Percentiles rank a stretch among this genome's conserved stretches.
These are phyloP conservation scores for Aspergillus biplanus DNA, from an alignment of 495 filamentous ascomycete genomes.

Conservation along the genomic window DNA sequence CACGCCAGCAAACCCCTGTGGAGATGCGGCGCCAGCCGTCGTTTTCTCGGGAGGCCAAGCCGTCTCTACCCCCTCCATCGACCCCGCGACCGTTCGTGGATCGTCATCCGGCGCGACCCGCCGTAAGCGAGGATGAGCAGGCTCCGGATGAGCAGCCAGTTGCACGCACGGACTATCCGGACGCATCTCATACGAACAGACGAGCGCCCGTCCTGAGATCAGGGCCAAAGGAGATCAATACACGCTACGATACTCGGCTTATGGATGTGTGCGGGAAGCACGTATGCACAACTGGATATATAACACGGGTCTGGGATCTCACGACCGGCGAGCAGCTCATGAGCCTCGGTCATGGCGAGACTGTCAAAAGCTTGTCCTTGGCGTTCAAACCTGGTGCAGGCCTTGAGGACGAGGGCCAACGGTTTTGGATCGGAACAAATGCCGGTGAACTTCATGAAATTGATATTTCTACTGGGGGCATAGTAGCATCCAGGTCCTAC, in stretches of 20 bases:
- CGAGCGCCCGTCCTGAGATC: constrained; percentile 74
- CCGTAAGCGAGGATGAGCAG: constrained; percentile 34
- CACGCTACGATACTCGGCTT: constrained; percentile 79
- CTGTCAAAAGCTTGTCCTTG: constrained; percentile 74
- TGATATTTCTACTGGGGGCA: constrained; percentile 70
- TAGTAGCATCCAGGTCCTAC: constrained; percentile 67
- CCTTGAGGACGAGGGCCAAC: constrained; percentile 76
- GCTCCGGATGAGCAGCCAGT: constrained; percentile 34
- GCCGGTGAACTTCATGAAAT: constrained; percentile 86
- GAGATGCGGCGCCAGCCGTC: constrained; percentile 38
- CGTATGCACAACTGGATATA: constrained; percentile 80
- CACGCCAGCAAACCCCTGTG: constrained; percentile 12
- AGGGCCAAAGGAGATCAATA: constrained; percentile 74
- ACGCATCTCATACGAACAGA: constrained; percentile 82
- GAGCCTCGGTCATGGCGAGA: constrained; percentile 79
- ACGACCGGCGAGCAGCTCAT: constrained; percentile 78
- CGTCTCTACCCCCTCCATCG: constrained; percentile 18
- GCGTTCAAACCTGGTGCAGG: constrained; percentile 80
- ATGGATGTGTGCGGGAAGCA: constrained; percentile 87
- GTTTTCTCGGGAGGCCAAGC: constrained; percentile 35
- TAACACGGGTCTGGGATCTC: constrained; percentile 86
- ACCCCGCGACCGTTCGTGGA: constrained; percentile 27
- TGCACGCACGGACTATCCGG: constrained; percentile 68
- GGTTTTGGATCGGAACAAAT: constrained; percentile 91
- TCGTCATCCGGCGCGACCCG: constrained; percentile 18